Evolutionary conservation across 2,329 filamentous ascomycete species (phyloP).

Genomic region (Alternaria sp.): DNA sequence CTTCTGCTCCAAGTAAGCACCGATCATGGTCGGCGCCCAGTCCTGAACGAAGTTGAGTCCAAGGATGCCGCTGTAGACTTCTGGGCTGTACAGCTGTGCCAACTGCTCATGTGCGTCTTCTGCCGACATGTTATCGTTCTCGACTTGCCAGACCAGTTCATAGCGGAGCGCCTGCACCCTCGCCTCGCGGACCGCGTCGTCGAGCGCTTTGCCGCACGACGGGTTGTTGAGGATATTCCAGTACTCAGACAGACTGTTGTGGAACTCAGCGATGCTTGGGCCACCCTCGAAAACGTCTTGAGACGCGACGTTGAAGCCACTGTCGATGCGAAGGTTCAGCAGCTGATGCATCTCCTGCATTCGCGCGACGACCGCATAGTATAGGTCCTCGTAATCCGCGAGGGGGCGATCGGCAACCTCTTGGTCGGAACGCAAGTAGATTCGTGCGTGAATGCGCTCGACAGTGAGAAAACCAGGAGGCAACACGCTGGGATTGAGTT

Average conservation of each 20-base stretch:
- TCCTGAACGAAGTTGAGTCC: conserved; percentile 36
- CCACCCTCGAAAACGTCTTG: conserved; percentile 22
- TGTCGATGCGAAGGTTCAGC: conserved; percentile 35
- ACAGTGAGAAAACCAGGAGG: conserved; percentile 23
- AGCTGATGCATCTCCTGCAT: conserved; percentile 39
- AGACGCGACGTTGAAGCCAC: conserved; percentile 33
- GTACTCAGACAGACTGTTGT: conserved; percentile 27
- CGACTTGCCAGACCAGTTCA: conserved; percentile 26
- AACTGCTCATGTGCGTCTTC: conserved; percentile 26
- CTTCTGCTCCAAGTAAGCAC: conserved; percentile 37
- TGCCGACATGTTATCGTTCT: conserved; percentile 20
- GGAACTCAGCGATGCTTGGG: conserved; percentile 28
- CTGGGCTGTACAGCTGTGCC: conserved; percentile 27
- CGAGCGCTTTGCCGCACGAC: conserved; percentile 33
- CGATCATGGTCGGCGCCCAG: conserved; percentile 40
- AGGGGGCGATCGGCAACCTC: conserved; percentile 58
- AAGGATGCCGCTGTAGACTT: conserved; percentile 21
- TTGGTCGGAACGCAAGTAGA: conserved; percentile 46
- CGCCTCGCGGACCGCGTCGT: conserved; percentile 36
- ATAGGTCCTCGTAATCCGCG: conserved; percentile 47
- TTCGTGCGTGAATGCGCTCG: conserved; percentile 14
- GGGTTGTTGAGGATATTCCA: conserved; percentile 42
- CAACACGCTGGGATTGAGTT: conserved; percentile 27
- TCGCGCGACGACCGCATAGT: conserved; percentile 40
- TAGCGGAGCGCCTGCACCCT: conserved; percentile 29